These are phyloP conservation scores for Phaeosphaeria sp. DNA, from an alignment of 2,329 filamentous ascomycete genomes.

Conservation along the genomic window DNA sequence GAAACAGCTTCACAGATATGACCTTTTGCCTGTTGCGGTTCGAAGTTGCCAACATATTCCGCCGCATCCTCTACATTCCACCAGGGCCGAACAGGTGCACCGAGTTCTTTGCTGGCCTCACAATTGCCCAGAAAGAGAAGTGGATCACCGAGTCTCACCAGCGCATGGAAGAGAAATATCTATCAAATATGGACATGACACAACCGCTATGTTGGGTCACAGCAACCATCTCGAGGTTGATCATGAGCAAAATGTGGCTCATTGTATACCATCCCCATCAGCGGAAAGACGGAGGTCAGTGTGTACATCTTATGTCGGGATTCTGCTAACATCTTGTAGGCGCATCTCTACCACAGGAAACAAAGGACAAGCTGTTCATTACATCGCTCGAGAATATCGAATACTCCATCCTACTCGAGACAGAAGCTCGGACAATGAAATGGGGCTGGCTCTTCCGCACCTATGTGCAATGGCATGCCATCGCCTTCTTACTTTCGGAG, in stretches of 20 bases:
- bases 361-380: slow-evolving; percentile 72
- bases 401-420: slow-evolving; percentile 70
- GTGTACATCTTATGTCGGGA: background rate
- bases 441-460: slow-evolving; percentile 72
- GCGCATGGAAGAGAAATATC: slow-evolving; percentile 57
- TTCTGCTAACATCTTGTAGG: slow-evolving; percentile 22
- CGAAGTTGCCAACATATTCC: slow-evolving; percentile 58
- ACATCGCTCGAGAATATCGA: slow-evolving; percentile 78
- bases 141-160: slow-evolving; percentile 58
- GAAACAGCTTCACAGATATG: slow-evolving; percentile 64
- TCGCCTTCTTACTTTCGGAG: slow-evolving; percentile 67
- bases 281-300: slow-evolving; percentile 59
- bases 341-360: slow-evolving; percentile 65
- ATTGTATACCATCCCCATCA: slow-evolving; percentile 78
- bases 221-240: slow-evolving; percentile 71
- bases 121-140: slow-evolving; percentile 55
- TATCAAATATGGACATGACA: slow-evolving; percentile 60
- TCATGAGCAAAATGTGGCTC: slow-evolving; percentile 80
- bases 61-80: slow-evolving; percentile 54
- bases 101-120: slow-evolving; percentile 52
- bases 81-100: slow-evolving; percentile 51
- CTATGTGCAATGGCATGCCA: slow-evolving; percentile 70
- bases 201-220: slow-evolving; percentile 72
- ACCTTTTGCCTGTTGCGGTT: slow-evolving; percentile 62
- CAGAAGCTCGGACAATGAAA: slow-evolving; percentile 65